Evolutionary conservation across 108 stramenopile genomes (phyloP), one percentile per base, ranked within the genome.

Genomic region (Schizochytrium sp.): DNA sequence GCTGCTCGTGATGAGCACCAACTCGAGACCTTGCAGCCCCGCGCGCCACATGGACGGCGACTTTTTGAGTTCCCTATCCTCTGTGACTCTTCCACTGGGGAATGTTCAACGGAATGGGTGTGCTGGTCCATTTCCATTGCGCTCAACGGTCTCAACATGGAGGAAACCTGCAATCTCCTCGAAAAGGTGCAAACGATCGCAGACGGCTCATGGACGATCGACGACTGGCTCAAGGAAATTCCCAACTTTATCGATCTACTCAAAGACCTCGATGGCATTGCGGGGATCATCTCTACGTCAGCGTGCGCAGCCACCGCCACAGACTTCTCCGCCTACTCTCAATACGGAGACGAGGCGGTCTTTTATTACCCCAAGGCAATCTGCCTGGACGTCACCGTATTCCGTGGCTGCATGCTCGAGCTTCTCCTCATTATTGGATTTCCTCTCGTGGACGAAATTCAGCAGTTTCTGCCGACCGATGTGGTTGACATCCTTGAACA

Each of bases 281-380:
- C 76, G 10, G 76, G 76, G 1, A 47, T 83, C 28, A 83, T 83
- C 1, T 83, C 76, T 53, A 53, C 51, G 4, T 19, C 12, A 23
- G 14, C 45, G 23, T 83, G 76, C 51, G 76, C 48, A 8, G 51
- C 12, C 19, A 34, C 76, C 28, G 76, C 76, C 76, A 83, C 76
- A 18, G 25, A 12, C 25, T 34, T 83, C 51, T 55, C 76, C 12
- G 76, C 51, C 12, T 83, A 83, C 76, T 53, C 48, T 6, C n/a
- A 25, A 25, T 83, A 83, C 48, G 76, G 76, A 18, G 76, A 83
- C 23, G 76, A 83, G 28, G 76, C 76, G 10, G 48, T 83, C 48
- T 83, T 53, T 28, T 83, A 83, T 23, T 83, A 83, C 76, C 76
- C 76, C 76, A 83, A 83, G 48, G 76, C 76, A 6, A 83, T 83